Percentiles rank a stretch among this genome's conserved stretches.
phyloP scores from a whole-genome alignment of 495 filamentous ascomycete genomes.

The Aspergillus nanangensis region DNA sequence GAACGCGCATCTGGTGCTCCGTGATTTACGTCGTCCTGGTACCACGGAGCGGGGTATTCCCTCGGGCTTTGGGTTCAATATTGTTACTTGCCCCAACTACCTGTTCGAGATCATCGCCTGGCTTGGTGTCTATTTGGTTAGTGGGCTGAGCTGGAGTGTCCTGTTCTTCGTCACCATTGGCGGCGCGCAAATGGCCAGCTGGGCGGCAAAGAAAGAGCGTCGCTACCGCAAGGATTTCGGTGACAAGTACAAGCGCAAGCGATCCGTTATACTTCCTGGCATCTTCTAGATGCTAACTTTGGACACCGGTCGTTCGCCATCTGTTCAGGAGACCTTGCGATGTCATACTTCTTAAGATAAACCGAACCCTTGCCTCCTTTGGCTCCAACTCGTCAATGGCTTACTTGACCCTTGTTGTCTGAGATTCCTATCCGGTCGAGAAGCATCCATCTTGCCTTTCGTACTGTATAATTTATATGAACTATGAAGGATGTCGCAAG shows the following conservation, averaged over 20 bases:
- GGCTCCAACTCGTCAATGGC: too few relatives aligned
- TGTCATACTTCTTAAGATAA: too few relatives aligned
- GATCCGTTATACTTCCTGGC: constrained; percentile 71
- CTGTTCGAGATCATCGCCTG: constrained; percentile 87
- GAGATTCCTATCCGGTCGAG: too few relatives aligned
- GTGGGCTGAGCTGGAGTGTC: constrained; percentile 69
- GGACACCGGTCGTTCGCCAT: neutral
- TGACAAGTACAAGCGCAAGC: constrained; percentile 87
- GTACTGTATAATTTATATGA: too few relatives aligned
- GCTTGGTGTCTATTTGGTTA: constrained; percentile 70
- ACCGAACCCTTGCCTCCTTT: too few relatives aligned
- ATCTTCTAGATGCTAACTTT: constrained; percentile 46
- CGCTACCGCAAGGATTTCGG: constrained; percentile 86
- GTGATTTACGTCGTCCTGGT: constrained; percentile 70
- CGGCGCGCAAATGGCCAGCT: constrained; percentile 69
- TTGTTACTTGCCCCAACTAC: constrained; percentile 96
- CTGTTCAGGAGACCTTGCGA: neutral
- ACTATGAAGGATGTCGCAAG: too few relatives aligned
- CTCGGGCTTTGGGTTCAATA: constrained; percentile 73
- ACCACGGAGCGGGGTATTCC: constrained; percentile 86
- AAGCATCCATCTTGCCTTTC: too few relatives aligned
- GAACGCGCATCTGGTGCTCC: constrained; percentile 70
- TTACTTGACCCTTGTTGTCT: too few relatives aligned
- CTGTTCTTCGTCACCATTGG: constrained; percentile 67
- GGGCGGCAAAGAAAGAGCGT: constrained; percentile 91